Evolutionary conservation across 805 yeast genomes (phyloP), one percentile per base, ranked within the genome.

Genomic region (Jamesozyma piceae): DNA sequence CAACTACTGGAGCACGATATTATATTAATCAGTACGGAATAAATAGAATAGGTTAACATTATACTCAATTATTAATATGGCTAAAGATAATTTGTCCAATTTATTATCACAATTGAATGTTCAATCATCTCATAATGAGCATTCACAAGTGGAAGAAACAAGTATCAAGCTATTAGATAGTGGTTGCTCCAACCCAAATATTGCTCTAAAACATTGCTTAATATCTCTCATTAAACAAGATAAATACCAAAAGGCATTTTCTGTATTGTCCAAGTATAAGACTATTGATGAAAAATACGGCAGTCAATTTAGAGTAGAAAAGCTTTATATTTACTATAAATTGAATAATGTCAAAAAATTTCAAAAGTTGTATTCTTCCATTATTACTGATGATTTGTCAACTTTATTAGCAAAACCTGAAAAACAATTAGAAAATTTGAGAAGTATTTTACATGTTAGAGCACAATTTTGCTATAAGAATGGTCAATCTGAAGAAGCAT

Each of bases 221-320:
- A 78, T 79, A 4, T 72, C 88, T 2, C 62, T 78, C 53, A 80
- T 82, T 59, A 77, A 79, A 52, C 65, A 76, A 54, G 89, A 82
- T 55, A 73, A 73, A 47, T 82, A 82, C 55, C 60, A 65, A 40
- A 62, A 65, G 43, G 87, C 83, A 0, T 51, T 62, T 14, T 65
- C 68, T 36, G 51, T 77, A 32, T 55, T 80, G 37, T 53, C 64
- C 17, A 62, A 69, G 38, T 53, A 60, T 38, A 49, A 52, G 10
- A 64, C 67, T 15, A 60, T 70, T 1, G 65, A 64, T 15, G 69
- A 65, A 5, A 55, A 67, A 26, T 49, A 43, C 40, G 52, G 50
- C 2, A 63, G 62, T 11, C 52, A 48, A 14, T 62, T 73, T 27
- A 53, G 69, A 2, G 54, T 80, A 45, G 90, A 81, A 54, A 71